These are phyloP conservation scores for Alternaria solani DNA, from an alignment of 2,329 filamentous ascomycete genomes.

Conservation along the genomic window DNA sequence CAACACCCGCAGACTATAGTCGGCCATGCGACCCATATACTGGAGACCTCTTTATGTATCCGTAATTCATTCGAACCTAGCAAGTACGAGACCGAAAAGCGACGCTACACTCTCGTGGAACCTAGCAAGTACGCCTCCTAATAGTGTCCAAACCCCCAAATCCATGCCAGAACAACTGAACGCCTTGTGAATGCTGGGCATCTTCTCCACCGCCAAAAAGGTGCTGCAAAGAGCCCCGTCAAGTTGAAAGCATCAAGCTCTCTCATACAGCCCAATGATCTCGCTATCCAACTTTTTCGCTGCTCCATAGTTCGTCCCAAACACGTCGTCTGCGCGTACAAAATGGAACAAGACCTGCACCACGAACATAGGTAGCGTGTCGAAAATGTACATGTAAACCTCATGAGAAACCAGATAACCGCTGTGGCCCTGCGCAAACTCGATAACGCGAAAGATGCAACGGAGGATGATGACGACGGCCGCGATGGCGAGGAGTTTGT, in stretches of 20 bases:
- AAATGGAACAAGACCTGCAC: conserved; percentile 51
- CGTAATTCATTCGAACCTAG: not conserved
- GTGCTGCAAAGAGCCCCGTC: not conserved
- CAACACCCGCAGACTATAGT: not conserved
- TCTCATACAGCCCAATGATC: not conserved
- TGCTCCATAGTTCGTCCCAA: conserved; percentile 19
- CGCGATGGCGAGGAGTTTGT: conserved; percentile 52
- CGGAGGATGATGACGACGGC: conserved; percentile 59
- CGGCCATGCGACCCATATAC: not conserved
- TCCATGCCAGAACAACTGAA: not conserved
- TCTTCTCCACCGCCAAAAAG: not conserved
- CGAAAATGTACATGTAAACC: conserved; percentile 57
- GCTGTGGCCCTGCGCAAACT: conserved; percentile 51
- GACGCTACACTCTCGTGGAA: not conserved
- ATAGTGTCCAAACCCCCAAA: not conserved
- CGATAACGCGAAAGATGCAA: conserved; percentile 54
- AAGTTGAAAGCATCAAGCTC: not conserved
- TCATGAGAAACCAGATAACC: conserved; percentile 57
- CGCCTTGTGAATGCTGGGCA: not conserved
- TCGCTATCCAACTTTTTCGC: conserved; percentile 12
- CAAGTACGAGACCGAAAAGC: not conserved
- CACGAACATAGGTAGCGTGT: conserved; percentile 54
- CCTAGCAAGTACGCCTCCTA: too few species aligned
- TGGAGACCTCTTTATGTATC: not conserved
- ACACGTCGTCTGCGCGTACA: conserved; percentile 28